Conservation (phyloP, 1,284 basidiomycete species). For the Trichosporon faecale region DNA sequence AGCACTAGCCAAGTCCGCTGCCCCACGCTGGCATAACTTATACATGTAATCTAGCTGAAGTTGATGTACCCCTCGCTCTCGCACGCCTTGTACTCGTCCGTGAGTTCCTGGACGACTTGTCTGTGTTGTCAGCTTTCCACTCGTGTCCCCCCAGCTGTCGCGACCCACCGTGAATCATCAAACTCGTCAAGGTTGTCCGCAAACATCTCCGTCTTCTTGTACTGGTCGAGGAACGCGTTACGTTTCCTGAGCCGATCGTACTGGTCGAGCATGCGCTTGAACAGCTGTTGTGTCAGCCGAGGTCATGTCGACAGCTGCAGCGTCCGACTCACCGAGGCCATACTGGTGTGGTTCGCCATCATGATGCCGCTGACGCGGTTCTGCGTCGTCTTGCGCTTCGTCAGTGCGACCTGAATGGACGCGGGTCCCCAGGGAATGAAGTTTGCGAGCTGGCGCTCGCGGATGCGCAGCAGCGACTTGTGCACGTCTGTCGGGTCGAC, state of each 20-base stretch:
- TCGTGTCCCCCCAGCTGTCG: not conserved
- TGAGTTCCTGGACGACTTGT: constrained; percentile 75
- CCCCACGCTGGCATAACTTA: not conserved
- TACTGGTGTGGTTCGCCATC: constrained; percentile 98
- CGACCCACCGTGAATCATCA: constrained; percentile 74
- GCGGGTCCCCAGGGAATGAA: constrained; percentile 99
- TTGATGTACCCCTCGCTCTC: constrained; percentile 83
- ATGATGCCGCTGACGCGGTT: constrained; percentile 96
- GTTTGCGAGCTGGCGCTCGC: constrained; percentile 92
- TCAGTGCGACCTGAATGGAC: constrained; percentile 94
- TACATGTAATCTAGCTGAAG: constrained; percentile 24
- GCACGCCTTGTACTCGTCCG: constrained; percentile 88
- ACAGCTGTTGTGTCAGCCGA: constrained; percentile 60
- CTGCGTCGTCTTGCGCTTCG: constrained; percentile 84
- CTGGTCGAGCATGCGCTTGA: constrained; percentile 94
- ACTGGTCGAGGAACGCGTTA: constrained; percentile 95
- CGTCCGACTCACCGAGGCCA: constrained; percentile 81
- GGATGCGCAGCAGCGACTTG: constrained; percentile 92
- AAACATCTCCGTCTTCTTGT: constrained; percentile 95
- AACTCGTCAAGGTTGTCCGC: constrained; percentile 88
- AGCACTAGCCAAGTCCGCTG: not conserved
- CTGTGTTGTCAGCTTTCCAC: constrained; percentile 52
- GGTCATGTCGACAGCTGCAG: too few relatives aligned
- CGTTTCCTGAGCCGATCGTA: constrained; percentile 84
- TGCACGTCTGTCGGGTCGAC: constrained; percentile 98